These are phyloP conservation scores for Tetracladium marchalianum DNA, from an alignment of 495 filamentous ascomycete genomes.

Conservation along the genomic window DNA sequence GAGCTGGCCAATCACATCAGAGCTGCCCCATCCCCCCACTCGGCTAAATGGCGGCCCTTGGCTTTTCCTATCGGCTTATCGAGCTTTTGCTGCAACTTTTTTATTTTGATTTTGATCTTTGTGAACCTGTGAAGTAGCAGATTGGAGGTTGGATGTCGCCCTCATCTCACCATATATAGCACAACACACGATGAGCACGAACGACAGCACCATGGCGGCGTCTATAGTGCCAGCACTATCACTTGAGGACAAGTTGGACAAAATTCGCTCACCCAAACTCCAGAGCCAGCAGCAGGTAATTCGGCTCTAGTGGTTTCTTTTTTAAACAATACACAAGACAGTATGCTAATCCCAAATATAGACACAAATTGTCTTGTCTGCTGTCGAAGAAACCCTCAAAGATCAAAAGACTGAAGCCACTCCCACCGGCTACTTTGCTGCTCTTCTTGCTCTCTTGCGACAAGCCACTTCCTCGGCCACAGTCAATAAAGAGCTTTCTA, in stretches of 20 bases:
- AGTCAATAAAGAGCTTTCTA: slow-evolving; percentile 73
- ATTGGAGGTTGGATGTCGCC: too few relatives aligned
- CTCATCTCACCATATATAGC: too few relatives aligned
- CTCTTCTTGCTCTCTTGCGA: slow-evolving; percentile 78
- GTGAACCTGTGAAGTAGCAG: too few relatives aligned
- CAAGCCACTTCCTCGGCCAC: slow-evolving; percentile 57
- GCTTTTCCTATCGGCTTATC: too few relatives aligned
- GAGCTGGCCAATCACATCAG: too few relatives aligned
- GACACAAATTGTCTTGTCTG: slow-evolving; percentile 80
- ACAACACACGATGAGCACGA: too few relatives aligned
- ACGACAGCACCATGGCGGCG: not conserved
- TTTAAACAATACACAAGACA: not conserved
- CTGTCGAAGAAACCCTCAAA: slow-evolving; percentile 84
- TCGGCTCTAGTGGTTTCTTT: slow-evolving; percentile 9
- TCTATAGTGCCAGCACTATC: slow-evolving; percentile 42
- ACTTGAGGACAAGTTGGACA: slow-evolving; percentile 83
- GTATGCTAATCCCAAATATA: slow-evolving; percentile 25
- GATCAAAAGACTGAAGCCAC: slow-evolving; percentile 74
- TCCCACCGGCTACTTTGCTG: slow-evolving; percentile 90
- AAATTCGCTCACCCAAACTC: slow-evolving; percentile 91
- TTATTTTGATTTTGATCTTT: too few relatives aligned
- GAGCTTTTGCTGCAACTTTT: too few relatives aligned
- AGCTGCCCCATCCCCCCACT: too few relatives aligned
- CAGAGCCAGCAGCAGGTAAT: slow-evolving; percentile 87
- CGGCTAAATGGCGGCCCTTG: too few relatives aligned